These are phyloP conservation scores for Eucalyptus melliodora DNA, from an alignment of 345 rosid genomes.

Conservation along the genomic window DNA sequence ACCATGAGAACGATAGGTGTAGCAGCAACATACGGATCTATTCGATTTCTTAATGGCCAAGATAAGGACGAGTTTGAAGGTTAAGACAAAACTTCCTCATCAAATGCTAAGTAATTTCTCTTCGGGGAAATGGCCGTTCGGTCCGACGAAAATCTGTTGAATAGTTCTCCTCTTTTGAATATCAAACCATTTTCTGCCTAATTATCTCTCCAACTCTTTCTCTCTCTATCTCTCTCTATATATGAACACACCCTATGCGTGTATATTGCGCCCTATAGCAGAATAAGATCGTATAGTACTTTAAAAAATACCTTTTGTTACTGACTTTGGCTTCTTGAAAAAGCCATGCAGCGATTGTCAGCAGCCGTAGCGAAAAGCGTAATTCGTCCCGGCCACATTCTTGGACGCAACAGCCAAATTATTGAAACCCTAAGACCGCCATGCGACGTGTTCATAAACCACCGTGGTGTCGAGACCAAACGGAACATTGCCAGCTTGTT, in stretches of 20 bases:
- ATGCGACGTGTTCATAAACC: slow-evolving; percentile 73
- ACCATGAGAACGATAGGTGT: not conserved
- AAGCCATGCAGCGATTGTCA: slow-evolving; percentile 44
- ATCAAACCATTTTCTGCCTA: not conserved
- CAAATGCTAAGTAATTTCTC: slow-evolving; percentile 6
- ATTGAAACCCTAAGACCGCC: not conserved
- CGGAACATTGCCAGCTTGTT: slow-evolving; percentile 58
- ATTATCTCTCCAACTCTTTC: not conserved
- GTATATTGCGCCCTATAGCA: not conserved
- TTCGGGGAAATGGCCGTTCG: no score
- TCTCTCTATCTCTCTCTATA: not conserved
- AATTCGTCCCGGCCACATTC: not conserved
- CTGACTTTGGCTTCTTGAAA: not conserved
- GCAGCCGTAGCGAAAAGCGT: not conserved
- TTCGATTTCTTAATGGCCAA: not conserved
- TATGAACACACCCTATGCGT: not conserved
- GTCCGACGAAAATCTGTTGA: not conserved
- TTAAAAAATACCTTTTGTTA: not conserved
- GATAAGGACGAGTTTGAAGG: not conserved
- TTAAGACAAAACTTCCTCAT: not conserved
- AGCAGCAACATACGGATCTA: not conserved
- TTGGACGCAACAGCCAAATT: not conserved
- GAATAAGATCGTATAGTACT: not conserved
- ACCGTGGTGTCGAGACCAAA: slow-evolving; percentile 70
- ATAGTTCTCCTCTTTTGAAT: not conserved